Evolutionary conservation across 176 grass and related monocot genomes (phyloP).

Genomic region (Oryza australiensis): DNA sequence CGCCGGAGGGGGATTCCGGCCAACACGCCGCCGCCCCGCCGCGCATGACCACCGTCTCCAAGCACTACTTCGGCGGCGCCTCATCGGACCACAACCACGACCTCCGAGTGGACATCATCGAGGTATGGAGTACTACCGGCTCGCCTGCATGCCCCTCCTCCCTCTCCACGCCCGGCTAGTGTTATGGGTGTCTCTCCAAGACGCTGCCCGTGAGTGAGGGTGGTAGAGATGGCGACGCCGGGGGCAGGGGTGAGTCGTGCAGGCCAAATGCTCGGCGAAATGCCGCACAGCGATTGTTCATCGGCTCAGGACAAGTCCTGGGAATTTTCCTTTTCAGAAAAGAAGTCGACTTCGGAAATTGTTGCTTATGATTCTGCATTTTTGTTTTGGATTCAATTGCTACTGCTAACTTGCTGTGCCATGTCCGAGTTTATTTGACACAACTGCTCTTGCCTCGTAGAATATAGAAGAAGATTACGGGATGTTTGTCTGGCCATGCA

Average conservation of each 20-base stretch:
- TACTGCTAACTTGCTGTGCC: not conserved
- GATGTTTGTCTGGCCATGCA: slow-evolving; percentile 94
- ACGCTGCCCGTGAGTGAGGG: no score
- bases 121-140: slow-evolving; percentile 35
- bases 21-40: not conserved
- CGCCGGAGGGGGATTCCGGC: not conserved
- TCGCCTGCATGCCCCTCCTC: not conserved
- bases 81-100: slow-evolving; percentile 46
- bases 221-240: not conserved
- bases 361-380: not conserved
- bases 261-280: slow-evolving; percentile 8
- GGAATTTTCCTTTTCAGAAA: no score
- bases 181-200: not conserved
- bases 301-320: not conserved
- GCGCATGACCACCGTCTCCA: slow-evolving; percentile 58
- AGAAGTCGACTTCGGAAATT: not conserved
- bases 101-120: slow-evolving; percentile 67
- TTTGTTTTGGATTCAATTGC: not conserved
- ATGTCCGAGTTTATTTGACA: not conserved
- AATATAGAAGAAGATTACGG: slow-evolving; percentile 82
- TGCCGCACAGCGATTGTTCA: not conserved
- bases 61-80: slow-evolving; percentile 69
- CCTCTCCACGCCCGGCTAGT: not conserved
- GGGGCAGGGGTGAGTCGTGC: not conserved
- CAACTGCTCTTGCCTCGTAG: slow-evolving; percentile 18